phyloP scores from a whole-genome alignment of 1,139 yeast species.

The Yamadazyma triangularis region DNA sequence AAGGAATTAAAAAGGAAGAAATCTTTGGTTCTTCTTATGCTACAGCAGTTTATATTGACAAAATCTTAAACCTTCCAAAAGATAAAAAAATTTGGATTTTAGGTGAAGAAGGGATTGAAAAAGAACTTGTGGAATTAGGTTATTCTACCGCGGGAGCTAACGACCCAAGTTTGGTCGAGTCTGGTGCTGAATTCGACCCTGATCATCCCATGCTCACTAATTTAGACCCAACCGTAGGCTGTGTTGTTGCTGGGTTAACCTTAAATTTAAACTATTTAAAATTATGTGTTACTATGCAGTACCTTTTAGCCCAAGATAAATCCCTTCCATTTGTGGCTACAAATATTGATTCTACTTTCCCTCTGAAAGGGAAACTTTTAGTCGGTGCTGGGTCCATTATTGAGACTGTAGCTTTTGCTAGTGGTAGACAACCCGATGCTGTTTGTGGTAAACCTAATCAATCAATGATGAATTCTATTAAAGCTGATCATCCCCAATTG shows the following conservation, averaged over 20 bases:
- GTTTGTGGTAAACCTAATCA: slow-evolving; percentile 87
- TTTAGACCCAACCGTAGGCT: slow-evolving; percentile 73
- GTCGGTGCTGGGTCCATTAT: slow-evolving; percentile 97
- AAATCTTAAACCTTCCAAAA: slow-evolving; percentile 62
- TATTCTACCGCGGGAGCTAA: slow-evolving; percentile 41
- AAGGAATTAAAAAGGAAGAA: slow-evolving; percentile 59
- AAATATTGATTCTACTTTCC: slow-evolving; percentile 93
- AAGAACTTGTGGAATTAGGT: slow-evolving; percentile 39
- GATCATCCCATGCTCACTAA: slow-evolving; percentile 30
- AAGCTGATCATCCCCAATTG: slow-evolving; percentile 52
- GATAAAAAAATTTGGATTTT: slow-evolving; percentile 52
- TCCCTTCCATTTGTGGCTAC: slow-evolving; percentile 82
- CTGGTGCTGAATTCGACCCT: slow-evolving; percentile 31
- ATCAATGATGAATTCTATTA: slow-evolving; percentile 87
- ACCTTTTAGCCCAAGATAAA: slow-evolving; percentile 56
- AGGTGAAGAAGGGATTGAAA: slow-evolving; percentile 44
- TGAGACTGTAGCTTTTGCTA: slow-evolving; percentile 69
- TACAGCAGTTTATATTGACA: slow-evolving; percentile 77
- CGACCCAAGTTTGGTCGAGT: slow-evolving; percentile 24
- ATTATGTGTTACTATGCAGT: slow-evolving; percentile 77
- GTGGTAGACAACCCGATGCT: slow-evolving; percentile 66
- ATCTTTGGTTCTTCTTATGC: slow-evolving; percentile 92
- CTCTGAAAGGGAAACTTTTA: slow-evolving; percentile 75
- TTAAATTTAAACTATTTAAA: slow-evolving; percentile 73
- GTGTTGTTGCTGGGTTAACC: slow-evolving; percentile 87